Percentiles rank a stretch among this genome's conserved stretches.
These are phyloP conservation scores for Sporobolomyces roseus DNA, from an alignment of 768 basidiomycete genomes.

Conservation along the genomic window DNA sequence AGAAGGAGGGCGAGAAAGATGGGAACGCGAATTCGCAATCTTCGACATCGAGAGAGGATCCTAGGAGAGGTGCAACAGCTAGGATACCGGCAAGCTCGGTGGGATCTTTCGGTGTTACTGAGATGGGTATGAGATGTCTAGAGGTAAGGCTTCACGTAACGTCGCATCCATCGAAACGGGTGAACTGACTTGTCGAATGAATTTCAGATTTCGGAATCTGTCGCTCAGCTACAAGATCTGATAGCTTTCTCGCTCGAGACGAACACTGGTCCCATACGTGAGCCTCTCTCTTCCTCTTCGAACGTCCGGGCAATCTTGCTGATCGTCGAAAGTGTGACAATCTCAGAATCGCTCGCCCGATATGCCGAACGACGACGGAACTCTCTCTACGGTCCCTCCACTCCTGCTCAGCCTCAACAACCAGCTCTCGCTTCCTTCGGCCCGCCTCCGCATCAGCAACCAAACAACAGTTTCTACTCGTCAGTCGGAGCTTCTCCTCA, in stretches of 20 bases:
- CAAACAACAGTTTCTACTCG: constrained; percentile 24
- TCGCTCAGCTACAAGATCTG: constrained; percentile 40
- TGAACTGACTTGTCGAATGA: neutral
- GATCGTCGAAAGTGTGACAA: no score
- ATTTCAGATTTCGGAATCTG: constrained; percentile 41
- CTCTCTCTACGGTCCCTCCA: neutral
- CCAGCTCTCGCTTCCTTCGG: neutral
- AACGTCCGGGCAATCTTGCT: neutral
- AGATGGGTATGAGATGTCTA: constrained; percentile 41
- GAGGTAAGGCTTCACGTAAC: constrained; percentile 19
- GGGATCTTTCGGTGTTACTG: constrained; percentile 39
- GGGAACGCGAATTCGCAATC: no score
- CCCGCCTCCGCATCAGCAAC: constrained; percentile 4
- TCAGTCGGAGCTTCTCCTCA: constrained; percentile 13
- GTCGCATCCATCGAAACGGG: neutral
- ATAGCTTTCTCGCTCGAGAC: constrained; percentile 36
- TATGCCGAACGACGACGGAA: constrained; percentile 21
- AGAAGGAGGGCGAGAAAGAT: neutral
- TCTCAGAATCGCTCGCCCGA: constrained; percentile 34
- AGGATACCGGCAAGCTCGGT: constrained; percentile 23
- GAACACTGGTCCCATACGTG: constrained; percentile 29
- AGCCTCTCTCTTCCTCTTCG: neutral
- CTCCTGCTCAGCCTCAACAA: neutral
- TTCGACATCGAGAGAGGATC: neutral
- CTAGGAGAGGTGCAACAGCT: no score